A percentile compares a stretch with the other conserved stretches of the same genome.
phyloP scores from a whole-genome alignment of 495 filamentous ascomycete genomes.

The Hypoxylon crocopeplum region DNA sequence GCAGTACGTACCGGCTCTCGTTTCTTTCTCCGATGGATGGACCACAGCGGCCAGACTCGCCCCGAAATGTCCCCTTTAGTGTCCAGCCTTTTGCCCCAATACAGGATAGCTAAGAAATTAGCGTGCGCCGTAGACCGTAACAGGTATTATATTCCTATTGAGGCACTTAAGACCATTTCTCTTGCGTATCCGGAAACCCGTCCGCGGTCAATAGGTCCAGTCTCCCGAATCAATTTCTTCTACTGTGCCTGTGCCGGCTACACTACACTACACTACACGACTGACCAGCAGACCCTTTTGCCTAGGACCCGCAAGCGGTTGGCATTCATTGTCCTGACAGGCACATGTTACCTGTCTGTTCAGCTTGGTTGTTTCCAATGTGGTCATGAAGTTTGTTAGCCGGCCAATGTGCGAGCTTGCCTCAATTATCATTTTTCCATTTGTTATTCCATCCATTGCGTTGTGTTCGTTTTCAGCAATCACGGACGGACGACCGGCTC shows the following conservation, averaged over 20 bases:
- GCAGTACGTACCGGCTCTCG: conserved; percentile 22
- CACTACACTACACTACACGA: background rate
- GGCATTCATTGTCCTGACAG: conserved; percentile 20
- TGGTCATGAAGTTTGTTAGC: conserved; percentile 22
- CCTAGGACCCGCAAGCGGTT: conserved; percentile 34
- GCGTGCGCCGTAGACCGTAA: conserved; percentile 21
- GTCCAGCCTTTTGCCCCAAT: conserved; percentile 5
- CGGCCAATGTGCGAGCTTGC: conserved; percentile 14
- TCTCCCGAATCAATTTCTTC: conserved; percentile 34
- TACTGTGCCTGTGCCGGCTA: background rate
- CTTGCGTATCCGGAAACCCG: conserved; percentile 29
- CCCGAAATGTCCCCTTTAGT: conserved; percentile 37
- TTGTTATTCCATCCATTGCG: background rate
- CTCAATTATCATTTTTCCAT: conserved; percentile 6
- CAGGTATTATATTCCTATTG: conserved; percentile 37
- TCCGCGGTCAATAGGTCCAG: conserved; percentile 43
- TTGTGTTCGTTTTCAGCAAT: conserved; percentile 20
- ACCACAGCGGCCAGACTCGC: conserved; percentile 36
- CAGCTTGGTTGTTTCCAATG: conserved; percentile 22
- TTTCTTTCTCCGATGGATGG: conserved; percentile 30
- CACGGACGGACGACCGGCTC: background rate
- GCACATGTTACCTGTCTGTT: conserved; percentile 32
- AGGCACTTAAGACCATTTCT: conserved; percentile 36
- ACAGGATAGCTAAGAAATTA: conserved; percentile 14
- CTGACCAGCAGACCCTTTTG: conserved; percentile 39